A percentile compares a stretch with the other conserved stretches of the same genome.
Evolutionary conservation across 345 rosid genomes (phyloP).

Genomic region (Raphanus sativus): DNA sequence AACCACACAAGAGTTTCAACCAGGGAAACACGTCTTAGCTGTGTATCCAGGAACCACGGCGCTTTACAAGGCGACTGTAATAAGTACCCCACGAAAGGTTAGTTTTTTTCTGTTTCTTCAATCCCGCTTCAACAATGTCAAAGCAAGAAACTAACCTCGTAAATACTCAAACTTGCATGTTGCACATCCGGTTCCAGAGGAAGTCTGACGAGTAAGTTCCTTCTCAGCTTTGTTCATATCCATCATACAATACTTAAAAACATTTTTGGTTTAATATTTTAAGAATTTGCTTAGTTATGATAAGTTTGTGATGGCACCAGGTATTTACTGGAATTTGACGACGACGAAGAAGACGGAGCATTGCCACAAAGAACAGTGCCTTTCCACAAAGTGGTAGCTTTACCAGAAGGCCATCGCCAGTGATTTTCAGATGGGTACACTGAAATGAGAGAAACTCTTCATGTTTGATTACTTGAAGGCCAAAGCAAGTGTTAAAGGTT

Average conservation of each 20-base stretch:
- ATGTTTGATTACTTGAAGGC: neutral
- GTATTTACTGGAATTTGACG: constrained; percentile 88
- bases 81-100: constrained; percentile 67
- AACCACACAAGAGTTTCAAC: constrained; percentile 57
- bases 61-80: constrained; percentile 92
- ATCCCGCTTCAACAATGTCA: constrained; percentile 34
- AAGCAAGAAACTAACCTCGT: constrained; percentile 5
- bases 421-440: constrained; percentile 36
- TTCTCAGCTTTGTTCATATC: neutral
- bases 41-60: constrained; percentile 99
- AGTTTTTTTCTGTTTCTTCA: constrained; percentile 62
- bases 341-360: constrained; percentile 94
- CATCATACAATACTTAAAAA: neutral
- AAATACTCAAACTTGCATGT: neutral
- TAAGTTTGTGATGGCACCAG: constrained; percentile 41
- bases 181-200: constrained; percentile 57
- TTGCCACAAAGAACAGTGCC: constrained; percentile 86
- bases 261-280: neutral
- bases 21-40: constrained; percentile 86
- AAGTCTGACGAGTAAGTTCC: constrained; percentile 84
- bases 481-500: neutral
- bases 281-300: neutral
- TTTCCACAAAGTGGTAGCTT: constrained; percentile 71
- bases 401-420: constrained; percentile 84
- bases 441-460: constrained; percentile 7